Conservation (phyloP, 495 filamentous ascomycete species). For the Hypoxylon lienhwacheense region DNA sequence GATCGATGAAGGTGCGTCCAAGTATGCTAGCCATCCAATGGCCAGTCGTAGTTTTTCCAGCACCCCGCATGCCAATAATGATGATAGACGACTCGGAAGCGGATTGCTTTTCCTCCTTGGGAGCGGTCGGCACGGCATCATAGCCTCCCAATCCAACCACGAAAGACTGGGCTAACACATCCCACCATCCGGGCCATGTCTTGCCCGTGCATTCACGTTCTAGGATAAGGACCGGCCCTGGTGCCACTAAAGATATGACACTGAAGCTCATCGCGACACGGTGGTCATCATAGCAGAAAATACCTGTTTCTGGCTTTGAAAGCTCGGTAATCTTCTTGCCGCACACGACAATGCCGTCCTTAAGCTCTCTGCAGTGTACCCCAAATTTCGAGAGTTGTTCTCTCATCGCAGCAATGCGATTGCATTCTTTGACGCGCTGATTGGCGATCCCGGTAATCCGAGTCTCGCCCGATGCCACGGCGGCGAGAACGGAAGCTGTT, state of each 20-base stretch:
- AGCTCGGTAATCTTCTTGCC: conserved; percentile 66
- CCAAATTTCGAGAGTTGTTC: conserved; percentile 96
- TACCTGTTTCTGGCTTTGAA: conserved; percentile 61
- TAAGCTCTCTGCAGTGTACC: conserved; percentile 80
- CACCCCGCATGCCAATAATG: conserved; percentile 97
- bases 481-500: conserved; percentile 89
- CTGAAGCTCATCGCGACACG: conserved; percentile 98
- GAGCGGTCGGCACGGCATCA: conserved; percentile 46
- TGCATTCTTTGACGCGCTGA: conserved; percentile 97
- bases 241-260: conserved; percentile 78
- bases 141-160: conserved; percentile 74
- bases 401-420: conserved; percentile 95
- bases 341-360: conserved; percentile 87
- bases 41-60: conserved; percentile 93
- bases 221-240: conserved; percentile 72
- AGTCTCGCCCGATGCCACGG: conserved; percentile 82
- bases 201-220: conserved; percentile 94
- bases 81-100: conserved; percentile 67
- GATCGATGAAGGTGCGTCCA: conserved; percentile 76
- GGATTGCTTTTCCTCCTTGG: conserved; percentile 40
- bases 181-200: conserved; percentile 99
- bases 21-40: conserved; percentile 77
- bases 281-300: conserved; percentile 97
- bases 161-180: conserved; percentile 76
- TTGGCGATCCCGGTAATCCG: conserved; percentile 96